These are phyloP conservation scores for Fusarium irregulare DNA, from an alignment of 2,329 filamentous ascomycete species.

Conservation along the genomic window DNA sequence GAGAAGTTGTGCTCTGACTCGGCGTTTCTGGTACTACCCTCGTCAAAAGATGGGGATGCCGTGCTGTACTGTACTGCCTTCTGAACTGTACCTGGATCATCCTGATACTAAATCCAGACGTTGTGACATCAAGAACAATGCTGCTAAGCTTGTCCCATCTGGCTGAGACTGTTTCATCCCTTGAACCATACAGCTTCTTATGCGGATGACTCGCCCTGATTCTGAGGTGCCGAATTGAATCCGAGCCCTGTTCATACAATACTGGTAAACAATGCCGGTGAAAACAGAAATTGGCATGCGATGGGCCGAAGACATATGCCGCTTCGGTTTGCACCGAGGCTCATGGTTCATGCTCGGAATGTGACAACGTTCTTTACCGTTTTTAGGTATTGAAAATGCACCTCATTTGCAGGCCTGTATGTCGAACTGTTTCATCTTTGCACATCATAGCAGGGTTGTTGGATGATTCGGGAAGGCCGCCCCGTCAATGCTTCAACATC, in stretches of 20 bases:
- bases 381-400: constrained; percentile 35
- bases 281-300: constrained; percentile 11
- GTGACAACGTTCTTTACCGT: constrained; percentile 32
- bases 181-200: constrained; percentile 24
- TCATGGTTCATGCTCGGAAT: constrained; percentile 40
- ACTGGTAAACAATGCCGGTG: constrained; percentile 11
- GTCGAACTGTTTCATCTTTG: constrained; percentile 43
- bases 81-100: constrained; percentile 28
- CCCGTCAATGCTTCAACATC: constrained; percentile 33
- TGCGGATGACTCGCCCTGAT: constrained; percentile 33
- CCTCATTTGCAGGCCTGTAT: constrained; percentile 37
- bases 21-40: constrained; percentile 25
- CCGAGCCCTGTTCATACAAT: constrained; percentile 21
- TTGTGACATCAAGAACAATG: constrained; percentile 37
- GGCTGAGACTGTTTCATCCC: constrained; percentile 43
- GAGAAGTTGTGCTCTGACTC: constrained; percentile 25
- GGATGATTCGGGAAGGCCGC: constrained; percentile 31
- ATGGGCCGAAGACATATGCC: constrained; percentile 38
- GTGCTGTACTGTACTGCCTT: background rate
- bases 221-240: constrained; percentile 26
- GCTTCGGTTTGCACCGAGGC: constrained; percentile 24
- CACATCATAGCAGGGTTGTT: constrained; percentile 28
- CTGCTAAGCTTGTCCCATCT: constrained; percentile 26
- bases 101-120: constrained; percentile 24
- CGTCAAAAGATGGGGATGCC: constrained; percentile 4